Evolutionary conservation across 805 yeast species (phyloP), one percentile per base, ranked within the genome.

Genomic region (Candida insectalens): DNA sequence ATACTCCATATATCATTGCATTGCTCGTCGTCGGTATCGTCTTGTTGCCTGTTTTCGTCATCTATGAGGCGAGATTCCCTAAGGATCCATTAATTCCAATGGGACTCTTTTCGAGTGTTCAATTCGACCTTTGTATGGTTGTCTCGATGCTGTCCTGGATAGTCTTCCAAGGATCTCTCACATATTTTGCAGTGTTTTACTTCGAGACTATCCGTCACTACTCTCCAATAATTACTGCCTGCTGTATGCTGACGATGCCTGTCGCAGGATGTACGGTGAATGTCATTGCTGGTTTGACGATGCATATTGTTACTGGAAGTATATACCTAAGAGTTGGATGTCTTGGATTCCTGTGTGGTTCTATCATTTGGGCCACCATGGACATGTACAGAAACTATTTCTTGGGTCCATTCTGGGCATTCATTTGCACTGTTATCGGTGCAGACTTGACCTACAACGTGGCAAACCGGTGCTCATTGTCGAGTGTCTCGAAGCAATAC

Each of bases 371-470:
- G 72, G 60, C 63, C 0, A 60, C 70, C 1, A 48, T 56, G 38
- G 40, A 53, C 3, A 50, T 53, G 1, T 40, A 52, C 21, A 42
- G 62, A 22, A 47, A 50, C 26, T 69, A 63, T 41, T 69, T 68
- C 55, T 47, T 62, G 4, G 64, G 69, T 13, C 68, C 72, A 15
- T 66, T 69, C 36, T 65, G 67, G 49, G 59, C 69, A 1, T 55
- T 60, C 33, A 43, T 55, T 10, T 42, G 62, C 19, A 46, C 59
- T 0, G 71, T 65, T 21, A 26, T 68, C 12, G 73, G 73, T 1
- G 71, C 71, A 0, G 74, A 69, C 45, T 42, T 69, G 4, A 47
- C 62, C 12, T 69, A 62, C 41, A 68, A 68, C 40, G 67, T 69
- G 6, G 57, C 61, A 18, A 68, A 64, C 36, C 48, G 68, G 46